Evolutionary conservation across 2,329 filamentous ascomycete genomes (phyloP).

Genomic region (Cytospora piceae): DNA sequence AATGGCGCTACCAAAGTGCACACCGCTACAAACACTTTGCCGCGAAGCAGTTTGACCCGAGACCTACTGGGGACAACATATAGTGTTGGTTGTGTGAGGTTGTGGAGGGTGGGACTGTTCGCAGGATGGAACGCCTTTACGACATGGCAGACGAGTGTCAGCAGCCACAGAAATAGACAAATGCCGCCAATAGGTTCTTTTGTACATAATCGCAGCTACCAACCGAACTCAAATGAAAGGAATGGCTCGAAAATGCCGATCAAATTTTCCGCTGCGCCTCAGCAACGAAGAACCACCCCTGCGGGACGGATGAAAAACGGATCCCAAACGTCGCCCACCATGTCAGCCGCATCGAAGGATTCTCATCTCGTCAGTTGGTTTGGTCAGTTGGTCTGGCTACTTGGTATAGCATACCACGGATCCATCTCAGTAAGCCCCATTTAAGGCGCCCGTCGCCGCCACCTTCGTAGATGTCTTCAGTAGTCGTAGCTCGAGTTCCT

Average conservation of each 20-base stretch:
- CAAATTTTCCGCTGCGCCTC: conserved; percentile 13
- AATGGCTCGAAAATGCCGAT: background rate
- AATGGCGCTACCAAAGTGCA: conserved; percentile 25
- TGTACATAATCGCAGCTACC: background rate
- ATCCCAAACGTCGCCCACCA: background rate
- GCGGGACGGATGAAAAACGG: background rate
- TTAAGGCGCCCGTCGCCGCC: conserved; percentile 18
- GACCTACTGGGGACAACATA: conserved; percentile 27
- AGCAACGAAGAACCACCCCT: conserved; percentile 12
- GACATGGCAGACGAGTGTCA: background rate
- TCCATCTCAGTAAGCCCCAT: conserved; percentile 9
- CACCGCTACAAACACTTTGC: conserved; percentile 28
- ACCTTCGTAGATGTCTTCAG: background rate
- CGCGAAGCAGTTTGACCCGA: conserved; percentile 30
- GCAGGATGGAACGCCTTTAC: background rate
- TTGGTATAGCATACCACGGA: background rate
- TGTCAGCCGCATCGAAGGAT: conserved; percentile 4
- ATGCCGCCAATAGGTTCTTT: background rate
- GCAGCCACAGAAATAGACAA: background rate
- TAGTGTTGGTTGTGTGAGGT: background rate
- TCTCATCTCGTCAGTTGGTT: conserved; percentile 2
- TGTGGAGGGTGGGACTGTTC: background rate
- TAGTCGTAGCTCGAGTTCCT: background rate
- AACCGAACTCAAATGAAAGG: background rate
- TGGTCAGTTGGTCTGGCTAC: too few relatives aligned